These are phyloP conservation scores for Auricularia cornea DNA, from an alignment of 768 basidiomycete species.

Conservation along the genomic window DNA sequence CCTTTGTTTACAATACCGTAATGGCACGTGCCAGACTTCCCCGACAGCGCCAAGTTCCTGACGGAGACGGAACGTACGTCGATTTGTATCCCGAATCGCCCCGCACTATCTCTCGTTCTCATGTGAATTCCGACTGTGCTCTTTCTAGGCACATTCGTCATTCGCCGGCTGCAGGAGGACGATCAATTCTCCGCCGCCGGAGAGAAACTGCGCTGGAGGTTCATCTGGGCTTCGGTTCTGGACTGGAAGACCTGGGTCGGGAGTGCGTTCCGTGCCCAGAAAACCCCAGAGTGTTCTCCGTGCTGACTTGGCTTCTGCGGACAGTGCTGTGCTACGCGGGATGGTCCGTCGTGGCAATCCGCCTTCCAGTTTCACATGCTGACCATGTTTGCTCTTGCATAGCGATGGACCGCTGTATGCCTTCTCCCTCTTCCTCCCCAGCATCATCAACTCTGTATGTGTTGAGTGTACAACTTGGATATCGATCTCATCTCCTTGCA, in stretches of 20 bases:
- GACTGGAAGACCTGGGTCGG: not conserved
- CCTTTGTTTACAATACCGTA: too few relatives aligned
- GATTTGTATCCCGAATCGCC: not conserved
- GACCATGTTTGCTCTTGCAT: too few relatives aligned
- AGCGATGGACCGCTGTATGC: conserved; percentile 64
- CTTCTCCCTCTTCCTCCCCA: conserved; percentile 70
- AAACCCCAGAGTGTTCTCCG: too few relatives aligned
- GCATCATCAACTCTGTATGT: conserved; percentile 47
- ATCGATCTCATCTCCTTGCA: not conserved
- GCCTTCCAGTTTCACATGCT: not conserved
- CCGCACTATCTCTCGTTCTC: conserved; percentile 8
- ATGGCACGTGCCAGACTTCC: conserved; percentile 44
- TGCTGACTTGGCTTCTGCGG: not conserved
- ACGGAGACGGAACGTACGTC: conserved; percentile 56
- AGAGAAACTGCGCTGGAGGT: conserved; percentile 48
- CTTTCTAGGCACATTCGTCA: conserved; percentile 36
- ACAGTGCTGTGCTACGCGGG: conserved; percentile 51
- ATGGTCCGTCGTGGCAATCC: not conserved
- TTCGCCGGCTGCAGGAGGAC: conserved; percentile 57
- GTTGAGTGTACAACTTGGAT: not conserved
- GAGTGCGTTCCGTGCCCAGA: not conserved
- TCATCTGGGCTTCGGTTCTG: conserved; percentile 31
- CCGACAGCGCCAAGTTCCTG: conserved; percentile 71
- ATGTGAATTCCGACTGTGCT: too few relatives aligned
- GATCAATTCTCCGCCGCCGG: conserved; percentile 68